Percentiles rank a stretch among this genome's conserved stretches.
Conservation (phyloP, 257 asterid species). For the Agastache rugosa region DNA sequence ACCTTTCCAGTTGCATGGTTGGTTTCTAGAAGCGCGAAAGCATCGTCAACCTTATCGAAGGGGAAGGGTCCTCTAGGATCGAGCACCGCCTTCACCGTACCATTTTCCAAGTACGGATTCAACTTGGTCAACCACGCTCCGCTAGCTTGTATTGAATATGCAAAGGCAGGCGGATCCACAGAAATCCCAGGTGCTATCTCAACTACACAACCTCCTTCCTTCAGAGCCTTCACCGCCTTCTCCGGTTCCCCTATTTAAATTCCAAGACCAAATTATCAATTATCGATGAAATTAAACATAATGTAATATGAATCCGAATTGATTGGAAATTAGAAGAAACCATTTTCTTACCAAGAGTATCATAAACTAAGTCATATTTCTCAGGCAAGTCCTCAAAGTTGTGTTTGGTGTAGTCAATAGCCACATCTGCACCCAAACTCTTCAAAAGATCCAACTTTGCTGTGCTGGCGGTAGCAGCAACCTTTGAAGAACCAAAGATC, state of each 20-base stretch:
- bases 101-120: not conserved
- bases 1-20: not conserved
- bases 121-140: not conserved
- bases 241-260: conserved; percentile 57
- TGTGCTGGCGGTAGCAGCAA: conserved; percentile 79
- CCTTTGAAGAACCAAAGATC: conserved; percentile 57
- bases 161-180: conserved; percentile 66
- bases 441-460: conserved; percentile 62
- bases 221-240: conserved; percentile 73
- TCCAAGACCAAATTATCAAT: not conserved
- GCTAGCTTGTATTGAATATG: conserved; percentile 65
- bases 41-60: not conserved
- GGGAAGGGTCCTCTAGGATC: not conserved
- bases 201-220: conserved; percentile 75
- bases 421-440: conserved; percentile 79
- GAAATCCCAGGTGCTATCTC: conserved; percentile 53
- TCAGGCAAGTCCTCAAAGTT: conserved; percentile 72
- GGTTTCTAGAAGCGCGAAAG: not conserved
- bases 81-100: not conserved
- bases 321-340: no score
- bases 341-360: conserved; percentile 70
- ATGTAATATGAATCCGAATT: no score
- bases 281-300: no score
- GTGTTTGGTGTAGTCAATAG: conserved; percentile 83
- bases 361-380: conserved; percentile 81